Base-by-base conservation (phyloP, 2,329 filamentous ascomycete genomes). In the Zasmidium cellare region DNA sequence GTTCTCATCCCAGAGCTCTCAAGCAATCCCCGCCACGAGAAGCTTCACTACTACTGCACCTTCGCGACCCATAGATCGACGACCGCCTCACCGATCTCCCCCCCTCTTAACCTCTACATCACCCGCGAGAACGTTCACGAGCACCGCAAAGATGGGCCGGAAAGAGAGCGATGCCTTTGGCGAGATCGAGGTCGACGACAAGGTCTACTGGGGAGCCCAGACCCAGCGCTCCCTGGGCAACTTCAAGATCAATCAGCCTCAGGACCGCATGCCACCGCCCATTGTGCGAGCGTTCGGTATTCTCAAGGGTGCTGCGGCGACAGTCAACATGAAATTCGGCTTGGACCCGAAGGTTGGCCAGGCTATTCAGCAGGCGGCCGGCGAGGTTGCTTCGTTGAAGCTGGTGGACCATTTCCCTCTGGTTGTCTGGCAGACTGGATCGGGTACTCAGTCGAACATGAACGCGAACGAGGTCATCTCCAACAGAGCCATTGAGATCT, bases 391-490 rank as follows among this genome's bases (percentile, higher is more conserved):
- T 57, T 88, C 90, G 64, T 87, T 94, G 73, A 96, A 97, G 84
- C 88, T 97, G 70, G 77, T 96, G 72, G 92, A 97, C 77, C 93
- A 97, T 83, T 97, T 99, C 81, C 94, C 94, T 65, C 90, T 97
- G 61, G 93, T 97, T 57, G 93, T 99, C 73, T 99, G 94, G 94
- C 94, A 99, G 83, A 99, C 94, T 55, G 94, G 94, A 64, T 97
- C 94, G 51, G 94, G 94, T 74, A 97, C 94, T 25, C 94, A 97
- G 83, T 97, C 92, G 77, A 97, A 96, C 86, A 97, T 97, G 94
- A 99, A 99, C 81, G 92, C 93, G 75, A 99, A 99, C 82, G 94
- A 99, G 78, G 94, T 99, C 78, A 97, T 99, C 78, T 97, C 93
- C 65, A 99, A 97, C 85, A 91, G 94, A 66, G 94, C 94, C 65